Base-by-base conservation (phyloP, 768 basidiomycete species). In the Vararia minispora region DNA sequence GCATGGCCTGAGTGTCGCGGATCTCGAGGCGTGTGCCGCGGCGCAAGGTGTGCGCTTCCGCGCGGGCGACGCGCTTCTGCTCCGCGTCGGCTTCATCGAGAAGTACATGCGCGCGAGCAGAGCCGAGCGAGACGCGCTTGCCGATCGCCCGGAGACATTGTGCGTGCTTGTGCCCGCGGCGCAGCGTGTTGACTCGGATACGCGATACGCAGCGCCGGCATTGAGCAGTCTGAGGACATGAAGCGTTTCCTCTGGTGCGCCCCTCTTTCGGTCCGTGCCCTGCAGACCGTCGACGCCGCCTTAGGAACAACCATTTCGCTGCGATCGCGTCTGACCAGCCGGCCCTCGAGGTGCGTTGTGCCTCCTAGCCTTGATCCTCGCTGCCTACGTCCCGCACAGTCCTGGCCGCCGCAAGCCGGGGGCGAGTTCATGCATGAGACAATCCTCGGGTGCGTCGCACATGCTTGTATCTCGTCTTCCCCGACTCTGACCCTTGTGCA, bases 221-320 rank as follows among this genome's bases (percentile, higher is more conserved):
- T 82, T 33, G 76, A 79, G 42, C 76, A 79, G 52, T 65, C 68
- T 17, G 74, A 78, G 13, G 76, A 75, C 28, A 78, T 79, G 78
- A 81, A 79, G 46, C 66, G 70, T 7, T 81, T 79, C 58, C 55
- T 80, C n/a, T 83, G 79, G 78, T 76, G 50, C 12, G 62, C 52
- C 4, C 22, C n/a, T 40, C 2, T 28, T 28, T 12, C 22, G 14
- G 14, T 28, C 21, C 27, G 11, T 37, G 21, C 27, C 12, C 23
- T 11, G 27, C 33, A 12, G 32, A 14, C 12, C 10, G 6, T 35
- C 10, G 13, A 8, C 28, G 12, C n/a, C 30, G 17, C 43, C n/a
- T n/a, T n/a, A 78, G 79, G 79, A 66, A 82, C 54, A 80, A 79
- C 53, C 79, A 81, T 51, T 82, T 82, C 52, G 71, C 79, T 1